Conservation (phyloP, 1,284 basidiomycete genomes). For the Xerocomus amazonicus region DNA sequence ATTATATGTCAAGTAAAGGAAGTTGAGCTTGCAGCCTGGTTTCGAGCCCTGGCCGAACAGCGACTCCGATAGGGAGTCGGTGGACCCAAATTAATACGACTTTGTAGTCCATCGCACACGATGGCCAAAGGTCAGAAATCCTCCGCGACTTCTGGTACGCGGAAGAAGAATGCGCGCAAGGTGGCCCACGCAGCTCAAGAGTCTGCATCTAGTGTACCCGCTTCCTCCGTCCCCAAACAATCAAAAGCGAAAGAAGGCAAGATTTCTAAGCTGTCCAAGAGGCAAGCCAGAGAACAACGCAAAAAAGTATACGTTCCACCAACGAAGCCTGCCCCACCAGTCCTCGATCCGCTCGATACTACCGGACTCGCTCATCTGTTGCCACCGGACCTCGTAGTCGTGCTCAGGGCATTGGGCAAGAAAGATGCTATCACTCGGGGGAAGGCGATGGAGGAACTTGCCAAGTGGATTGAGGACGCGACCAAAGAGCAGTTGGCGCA, state of each 20-base stretch:
- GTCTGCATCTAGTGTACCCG: conserved; percentile 22
- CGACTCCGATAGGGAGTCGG: too few relatives aligned
- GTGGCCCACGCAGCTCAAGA: conserved; percentile 35
- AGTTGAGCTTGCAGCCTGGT: too few relatives aligned
- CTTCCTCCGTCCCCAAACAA: conserved; percentile 36
- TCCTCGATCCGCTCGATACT: conserved; percentile 89
- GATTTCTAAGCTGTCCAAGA: conserved; percentile 44
- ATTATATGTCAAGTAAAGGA: too few relatives aligned
- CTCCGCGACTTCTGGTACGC: conserved; percentile 75
- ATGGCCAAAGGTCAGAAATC: conserved; percentile 61
- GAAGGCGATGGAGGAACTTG: conserved; percentile 84
- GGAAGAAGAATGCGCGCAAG: conserved; percentile 82
- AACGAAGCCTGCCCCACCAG: conserved; percentile 78
- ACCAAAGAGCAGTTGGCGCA: conserved; percentile 41
- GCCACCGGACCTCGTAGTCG: conserved; percentile 81
- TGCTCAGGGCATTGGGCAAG: conserved; percentile 82
- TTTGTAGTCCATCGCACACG: neutral
- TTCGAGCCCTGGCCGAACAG: too few relatives aligned
- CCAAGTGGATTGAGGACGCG: conserved; percentile 62
- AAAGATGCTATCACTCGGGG: conserved; percentile 88
- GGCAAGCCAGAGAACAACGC: conserved; percentile 65
- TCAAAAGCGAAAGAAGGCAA: conserved; percentile 47
- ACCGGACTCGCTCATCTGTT: conserved; percentile 76
- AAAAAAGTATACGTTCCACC: conserved; percentile 85
- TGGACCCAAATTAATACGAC: too few relatives aligned